Conservation (phyloP, 192 early-diverging fungal species). For the Borealophlyctis nickersoniae region DNA sequence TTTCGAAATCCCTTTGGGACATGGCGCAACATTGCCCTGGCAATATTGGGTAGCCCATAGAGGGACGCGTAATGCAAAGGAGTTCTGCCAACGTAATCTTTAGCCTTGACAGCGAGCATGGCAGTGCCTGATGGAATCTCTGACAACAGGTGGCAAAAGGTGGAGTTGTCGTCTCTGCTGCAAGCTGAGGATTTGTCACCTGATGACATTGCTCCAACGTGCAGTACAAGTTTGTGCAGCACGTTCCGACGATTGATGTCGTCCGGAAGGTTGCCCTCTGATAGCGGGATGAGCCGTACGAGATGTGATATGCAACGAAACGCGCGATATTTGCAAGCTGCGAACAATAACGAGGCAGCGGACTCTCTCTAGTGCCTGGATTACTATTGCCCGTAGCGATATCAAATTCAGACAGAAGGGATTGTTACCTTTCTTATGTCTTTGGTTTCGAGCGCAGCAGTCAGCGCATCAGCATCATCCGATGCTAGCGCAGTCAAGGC, state of each 20-base stretch:
- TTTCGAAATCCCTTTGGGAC: slow-evolving; percentile 40
- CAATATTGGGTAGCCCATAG: slow-evolving; percentile 45
- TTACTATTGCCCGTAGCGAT: no score
- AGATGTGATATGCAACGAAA: slow-evolving; percentile 10
- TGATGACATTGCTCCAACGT: slow-evolving; percentile 38
- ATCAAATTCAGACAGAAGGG: no score
- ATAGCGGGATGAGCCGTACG: slow-evolving; percentile 6
- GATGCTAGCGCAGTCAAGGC: no score
- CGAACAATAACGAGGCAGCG: slow-evolving; percentile 12
- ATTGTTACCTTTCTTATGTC: no score
- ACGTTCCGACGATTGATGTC: slow-evolving; percentile 63
- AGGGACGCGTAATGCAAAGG: slow-evolving; percentile 64
- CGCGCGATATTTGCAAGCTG: slow-evolving; percentile 23
- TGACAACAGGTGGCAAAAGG: slow-evolving; percentile 38
- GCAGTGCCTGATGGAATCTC: slow-evolving; percentile 28
- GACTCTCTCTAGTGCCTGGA: no score
- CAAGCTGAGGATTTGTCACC: no score
- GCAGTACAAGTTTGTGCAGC: slow-evolving; percentile 50
- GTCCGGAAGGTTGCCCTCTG: slow-evolving; percentile 9
- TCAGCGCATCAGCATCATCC: no score
- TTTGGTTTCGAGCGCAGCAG: no score
- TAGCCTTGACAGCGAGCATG: slow-evolving; percentile 21
- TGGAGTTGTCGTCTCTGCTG: slow-evolving; percentile 40
- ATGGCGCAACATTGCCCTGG: slow-evolving; percentile 43
- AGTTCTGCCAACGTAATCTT: slow-evolving; percentile 57